Percentiles rank a stretch among this genome's conserved stretches.
phyloP scores from a whole-genome alignment of 257 asterid genomes.

The Thymus quinquecostatus region DNA sequence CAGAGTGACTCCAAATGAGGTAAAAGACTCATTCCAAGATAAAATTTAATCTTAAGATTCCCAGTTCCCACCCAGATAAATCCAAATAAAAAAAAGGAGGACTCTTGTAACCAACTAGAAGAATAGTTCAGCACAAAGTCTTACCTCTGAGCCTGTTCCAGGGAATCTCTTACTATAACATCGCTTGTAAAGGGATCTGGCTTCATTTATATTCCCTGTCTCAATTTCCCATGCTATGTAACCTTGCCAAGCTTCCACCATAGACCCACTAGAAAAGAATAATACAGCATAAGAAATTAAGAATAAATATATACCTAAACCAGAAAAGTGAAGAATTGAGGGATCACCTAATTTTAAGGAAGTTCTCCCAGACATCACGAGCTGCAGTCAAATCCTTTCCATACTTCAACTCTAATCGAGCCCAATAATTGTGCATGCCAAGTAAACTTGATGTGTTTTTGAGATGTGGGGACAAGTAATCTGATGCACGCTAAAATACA shows the following conservation, averaged over 20 bases:
- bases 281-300: slow-evolving; percentile 19
- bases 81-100: background rate
- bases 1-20: background rate
- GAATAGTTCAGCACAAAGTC: slow-evolving; percentile 12
- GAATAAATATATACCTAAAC: slow-evolving; percentile 14
- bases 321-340: slow-evolving; percentile 11
- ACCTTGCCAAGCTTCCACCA: slow-evolving; percentile 85
- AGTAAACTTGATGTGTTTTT: slow-evolving; percentile 65
- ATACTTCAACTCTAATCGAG: slow-evolving; percentile 69
- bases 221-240: slow-evolving; percentile 81
- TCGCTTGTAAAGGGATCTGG: slow-evolving; percentile 89
- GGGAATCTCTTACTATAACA: slow-evolving; percentile 84
- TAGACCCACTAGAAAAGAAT: slow-evolving; percentile 69
- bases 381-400: slow-evolving; percentile 85
- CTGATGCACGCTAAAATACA: slow-evolving; percentile 78
- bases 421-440: slow-evolving; percentile 77
- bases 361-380: slow-evolving; percentile 96
- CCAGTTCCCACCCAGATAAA: slow-evolving; percentile 17
- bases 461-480: slow-evolving; percentile 74
- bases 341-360: slow-evolving; percentile 73
- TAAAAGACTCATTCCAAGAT: slow-evolving; percentile 18
- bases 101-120: slow-evolving; percentile 11
- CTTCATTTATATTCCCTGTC: slow-evolving; percentile 78
- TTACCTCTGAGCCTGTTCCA: slow-evolving; percentile 97
- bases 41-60: slow-evolving; percentile 1